Evolutionary conservation across 495 filamentous ascomycete species (phyloP), one percentile per base, ranked within the genome.

Genomic region (Penicillium waksmanii): DNA sequence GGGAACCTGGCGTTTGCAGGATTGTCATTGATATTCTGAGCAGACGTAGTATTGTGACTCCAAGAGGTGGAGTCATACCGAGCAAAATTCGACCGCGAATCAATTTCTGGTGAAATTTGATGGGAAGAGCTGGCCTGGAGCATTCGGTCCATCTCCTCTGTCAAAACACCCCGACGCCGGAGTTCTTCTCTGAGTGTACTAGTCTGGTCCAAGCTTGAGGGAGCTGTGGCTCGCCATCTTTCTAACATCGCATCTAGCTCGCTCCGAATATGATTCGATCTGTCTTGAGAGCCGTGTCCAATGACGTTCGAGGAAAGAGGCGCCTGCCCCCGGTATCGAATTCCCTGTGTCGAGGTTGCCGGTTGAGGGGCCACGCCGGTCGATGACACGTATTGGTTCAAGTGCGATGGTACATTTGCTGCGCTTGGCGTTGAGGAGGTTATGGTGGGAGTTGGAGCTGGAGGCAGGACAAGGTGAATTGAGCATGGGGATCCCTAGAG

Each of bases 381-480:
- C 25, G 44, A 27, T 56, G 15, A 61, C 2, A 50, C 50, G 52
- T 55, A 47, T 50, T 48, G 46, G 21, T 9, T 27, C 10, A n/a
- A 27, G 19, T 27, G 9, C 21, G 23, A 27, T 9, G 35, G 19
- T 11, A 23, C 1, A n/a, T 18, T 12, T 19, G 15, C 12, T 8
- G 10, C 8, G 18, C 12, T 33, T 12, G 8, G 11, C 44, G 56
- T 23, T 34, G 55, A 23, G 57, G 62, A 44, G 42, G 43, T 46
- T 49, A 55, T 1, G 21, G 56, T 2, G 23, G 73, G 62, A n/a
- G 67, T 66, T 18, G 74, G 76, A 36, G 76, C 66, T 21, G 89
- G 77, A 33, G 80, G 72, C 21, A 90, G 17, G 17, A 19, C 42
- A 17, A 44, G 42, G 17, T 44, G 42, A 10, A 44, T 44, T 44